These are phyloP conservation scores for Lentinula sp. DNA, from an alignment of 768 basidiomycete species.

Conservation along the genomic window DNA sequence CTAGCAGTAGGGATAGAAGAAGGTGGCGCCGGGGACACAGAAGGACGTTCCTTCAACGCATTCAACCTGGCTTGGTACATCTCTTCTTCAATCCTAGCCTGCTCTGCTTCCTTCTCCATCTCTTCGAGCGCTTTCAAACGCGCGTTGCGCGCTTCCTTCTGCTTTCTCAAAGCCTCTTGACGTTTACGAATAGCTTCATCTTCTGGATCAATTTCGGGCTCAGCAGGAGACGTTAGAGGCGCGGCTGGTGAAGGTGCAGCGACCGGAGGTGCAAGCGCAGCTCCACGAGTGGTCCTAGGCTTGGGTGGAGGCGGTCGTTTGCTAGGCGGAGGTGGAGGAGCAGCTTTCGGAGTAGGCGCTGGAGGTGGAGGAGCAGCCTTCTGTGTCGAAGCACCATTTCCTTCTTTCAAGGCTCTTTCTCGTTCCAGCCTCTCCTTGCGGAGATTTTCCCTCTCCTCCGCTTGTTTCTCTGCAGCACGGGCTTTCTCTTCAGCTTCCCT, in stretches of 20 bases:
- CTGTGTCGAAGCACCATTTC: slow-evolving; percentile 28
- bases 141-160: slow-evolving; percentile 65
- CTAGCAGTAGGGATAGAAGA: slow-evolving; percentile 18
- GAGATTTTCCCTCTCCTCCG: slow-evolving; percentile 70
- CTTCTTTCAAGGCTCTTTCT: slow-evolving; percentile 61
- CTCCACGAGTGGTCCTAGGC: slow-evolving; percentile 14
- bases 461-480: slow-evolving; percentile 69
- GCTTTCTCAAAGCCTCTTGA: slow-evolving; percentile 67
- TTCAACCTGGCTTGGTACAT: slow-evolving; percentile 27
- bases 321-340: slow-evolving; percentile 31
- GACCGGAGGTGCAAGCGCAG: slow-evolving; percentile 14
- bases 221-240: slow-evolving; percentile 20
- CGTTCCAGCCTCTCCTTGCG: slow-evolving; percentile 70
- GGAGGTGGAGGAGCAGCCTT: slow-evolving; percentile 16
- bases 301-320: slow-evolving; percentile 21
- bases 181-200: slow-evolving; percentile 64
- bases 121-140: slow-evolving; percentile 66
- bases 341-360: slow-evolving; percentile 22
- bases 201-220: slow-evolving; percentile 64
- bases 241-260: slow-evolving; percentile 19
- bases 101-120: slow-evolving; percentile 29
- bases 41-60: slow-evolving; percentile 29
- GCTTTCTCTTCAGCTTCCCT: slow-evolving; percentile 88
- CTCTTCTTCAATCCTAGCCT: slow-evolving; percentile 30
- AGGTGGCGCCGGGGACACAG: slow-evolving; percentile 21